phyloP scores from a whole-genome alignment of 495 filamentous ascomycete genomes.

The Podospora fimiseda region DNA sequence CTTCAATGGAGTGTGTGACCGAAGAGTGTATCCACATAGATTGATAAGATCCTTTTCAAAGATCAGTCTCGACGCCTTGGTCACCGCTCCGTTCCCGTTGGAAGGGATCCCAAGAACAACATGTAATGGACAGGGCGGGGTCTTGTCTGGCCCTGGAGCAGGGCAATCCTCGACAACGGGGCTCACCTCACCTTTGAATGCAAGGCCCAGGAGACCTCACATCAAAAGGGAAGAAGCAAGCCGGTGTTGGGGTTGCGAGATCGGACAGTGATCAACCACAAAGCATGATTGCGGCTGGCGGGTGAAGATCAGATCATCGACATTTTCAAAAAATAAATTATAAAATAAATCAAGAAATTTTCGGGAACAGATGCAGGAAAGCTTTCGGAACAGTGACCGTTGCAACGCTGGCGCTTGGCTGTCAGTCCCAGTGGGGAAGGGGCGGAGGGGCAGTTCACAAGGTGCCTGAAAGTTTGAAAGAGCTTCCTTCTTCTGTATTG shows the following conservation, averaged over 20 bases:
- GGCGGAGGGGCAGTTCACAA: neutral
- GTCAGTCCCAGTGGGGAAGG: neutral
- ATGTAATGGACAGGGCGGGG: neutral
- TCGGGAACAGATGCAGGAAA: too few relatives aligned
- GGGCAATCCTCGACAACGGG: neutral
- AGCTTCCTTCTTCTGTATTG: neutral
- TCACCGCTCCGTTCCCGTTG: neutral
- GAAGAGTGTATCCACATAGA: neutral
- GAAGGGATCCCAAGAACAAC: neutral
- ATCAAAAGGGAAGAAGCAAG: neutral
- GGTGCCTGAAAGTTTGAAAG: neutral
- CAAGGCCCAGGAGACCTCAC: neutral
- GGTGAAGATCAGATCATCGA: too few relatives aligned
- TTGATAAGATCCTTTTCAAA: neutral
- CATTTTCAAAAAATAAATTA: too few relatives aligned
- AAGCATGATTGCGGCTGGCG: neutral
- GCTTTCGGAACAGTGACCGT: neutral
- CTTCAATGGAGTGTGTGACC: neutral
- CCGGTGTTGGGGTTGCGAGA: neutral
- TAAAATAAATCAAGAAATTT: too few relatives aligned
- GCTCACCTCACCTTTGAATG: neutral
- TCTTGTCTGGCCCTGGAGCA: neutral
- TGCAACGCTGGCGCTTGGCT: neutral
- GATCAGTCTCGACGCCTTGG: neutral
- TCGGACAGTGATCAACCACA: neutral